Conservation (phyloP, 106 monocot genomes). For the Dendrobium huoshanense region DNA sequence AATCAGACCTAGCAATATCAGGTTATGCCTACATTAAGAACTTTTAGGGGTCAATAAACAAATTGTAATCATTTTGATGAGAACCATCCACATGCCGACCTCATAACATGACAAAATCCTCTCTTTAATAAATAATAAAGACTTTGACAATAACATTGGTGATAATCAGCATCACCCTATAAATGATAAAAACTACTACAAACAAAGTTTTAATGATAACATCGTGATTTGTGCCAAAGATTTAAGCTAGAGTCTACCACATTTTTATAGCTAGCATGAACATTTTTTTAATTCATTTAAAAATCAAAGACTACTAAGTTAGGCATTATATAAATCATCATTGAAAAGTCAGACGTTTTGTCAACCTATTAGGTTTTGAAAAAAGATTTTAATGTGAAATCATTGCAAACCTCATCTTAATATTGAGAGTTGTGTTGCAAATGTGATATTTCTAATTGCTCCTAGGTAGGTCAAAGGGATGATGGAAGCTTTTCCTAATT, state of each 20-base stretch:
- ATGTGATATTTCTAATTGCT: background rate
- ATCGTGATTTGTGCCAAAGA: too few species aligned
- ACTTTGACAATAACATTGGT: background rate
- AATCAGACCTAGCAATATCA: too few species aligned
- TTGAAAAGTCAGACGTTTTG: background rate
- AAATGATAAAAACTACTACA: background rate
- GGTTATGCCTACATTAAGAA: too few species aligned
- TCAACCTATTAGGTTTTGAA: background rate
- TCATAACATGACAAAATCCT: background rate
- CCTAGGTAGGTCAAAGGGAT: background rate
- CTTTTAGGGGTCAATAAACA: too few species aligned
- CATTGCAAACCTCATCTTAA: background rate
- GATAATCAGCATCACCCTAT: background rate
- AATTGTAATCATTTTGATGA: too few species aligned
- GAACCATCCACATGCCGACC: too few species aligned
- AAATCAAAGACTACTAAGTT: background rate
- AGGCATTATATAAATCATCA: background rate
- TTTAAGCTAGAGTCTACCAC: too few species aligned
- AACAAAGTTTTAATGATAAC: background rate
- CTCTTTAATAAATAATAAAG: background rate
- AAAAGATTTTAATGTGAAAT: background rate
- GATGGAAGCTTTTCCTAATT: background rate
- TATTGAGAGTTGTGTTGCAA: background rate
- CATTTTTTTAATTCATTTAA: background rate
- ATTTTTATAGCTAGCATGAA: too few species aligned